These are phyloP conservation scores for Yamadazyma atlantica DNA, from an alignment of 1,139 yeast species.

Conservation along the genomic window DNA sequence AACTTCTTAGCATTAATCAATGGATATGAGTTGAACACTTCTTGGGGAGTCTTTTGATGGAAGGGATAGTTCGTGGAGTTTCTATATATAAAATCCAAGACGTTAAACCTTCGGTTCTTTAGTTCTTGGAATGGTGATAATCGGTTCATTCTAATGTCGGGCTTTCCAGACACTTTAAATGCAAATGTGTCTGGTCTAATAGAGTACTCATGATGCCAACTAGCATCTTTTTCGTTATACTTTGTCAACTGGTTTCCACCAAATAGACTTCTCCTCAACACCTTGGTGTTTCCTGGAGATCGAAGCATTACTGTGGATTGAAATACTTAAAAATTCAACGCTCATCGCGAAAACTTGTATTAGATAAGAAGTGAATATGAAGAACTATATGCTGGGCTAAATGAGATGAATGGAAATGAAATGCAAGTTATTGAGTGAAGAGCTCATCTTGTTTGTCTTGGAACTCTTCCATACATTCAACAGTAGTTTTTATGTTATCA, in stretches of 20 bases:
- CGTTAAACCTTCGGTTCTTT: conserved; percentile 22
- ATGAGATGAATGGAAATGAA: too few relatives aligned
- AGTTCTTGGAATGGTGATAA: conserved; percentile 31
- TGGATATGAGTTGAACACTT: conserved; percentile 41
- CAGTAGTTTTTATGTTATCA: conserved; percentile 61
- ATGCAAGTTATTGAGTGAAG: neutral
- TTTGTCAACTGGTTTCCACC: conserved; percentile 11
- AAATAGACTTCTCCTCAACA: conserved; percentile 11
- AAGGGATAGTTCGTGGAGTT: conserved; percentile 49
- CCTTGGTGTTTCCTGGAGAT: neutral
- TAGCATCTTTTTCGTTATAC: conserved; percentile 22
- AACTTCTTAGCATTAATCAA: conserved; percentile 46
- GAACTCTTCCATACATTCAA: conserved; percentile 68
- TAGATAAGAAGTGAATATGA: neutral
- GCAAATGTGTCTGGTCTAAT: conserved; percentile 51
- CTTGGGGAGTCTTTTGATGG: conserved; percentile 37
- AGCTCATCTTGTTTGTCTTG: conserved; percentile 34
- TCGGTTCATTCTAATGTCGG: conserved; percentile 5
- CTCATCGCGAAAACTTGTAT: conserved; percentile 3
- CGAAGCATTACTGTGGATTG: conserved; percentile 6
- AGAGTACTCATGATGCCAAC: conserved; percentile 45
- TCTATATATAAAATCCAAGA: conserved; percentile 39
- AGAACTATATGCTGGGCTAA: too few relatives aligned
- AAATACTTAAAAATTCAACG: too few relatives aligned
- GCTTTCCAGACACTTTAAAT: conserved; percentile 33